phyloP scores from a whole-genome alignment of 2,329 filamentous ascomycete species.

The Boeremia lycopersici region DNA sequence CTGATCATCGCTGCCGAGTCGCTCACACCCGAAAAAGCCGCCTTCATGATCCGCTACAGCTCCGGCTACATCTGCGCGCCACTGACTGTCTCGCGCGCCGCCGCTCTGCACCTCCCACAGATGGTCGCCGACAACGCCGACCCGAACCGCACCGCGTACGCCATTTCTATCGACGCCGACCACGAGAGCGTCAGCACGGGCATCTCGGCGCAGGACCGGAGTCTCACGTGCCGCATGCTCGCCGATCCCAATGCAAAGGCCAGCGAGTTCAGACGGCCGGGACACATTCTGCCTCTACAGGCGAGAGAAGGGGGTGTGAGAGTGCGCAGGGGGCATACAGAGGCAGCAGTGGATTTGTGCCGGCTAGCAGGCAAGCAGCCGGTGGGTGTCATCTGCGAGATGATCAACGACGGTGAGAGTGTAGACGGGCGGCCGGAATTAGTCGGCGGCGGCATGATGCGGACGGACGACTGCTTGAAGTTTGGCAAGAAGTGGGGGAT shows the following conservation, averaged over 20 bases:
- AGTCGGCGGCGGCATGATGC: constrained; percentile 82
- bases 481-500: constrained; percentile 90
- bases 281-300: constrained; percentile 86
- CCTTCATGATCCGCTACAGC: constrained; percentile 91
- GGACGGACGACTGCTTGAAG: constrained; percentile 81
- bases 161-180: constrained; percentile 81
- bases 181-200: constrained; percentile 74
- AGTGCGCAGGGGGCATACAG: constrained; percentile 83
- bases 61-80: constrained; percentile 91
- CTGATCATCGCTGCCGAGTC: constrained; percentile 90
- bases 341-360: constrained; percentile 92
- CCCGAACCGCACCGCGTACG: constrained; percentile 90
- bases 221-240: constrained; percentile 78
- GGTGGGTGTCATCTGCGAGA: constrained; percentile 86
- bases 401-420: constrained; percentile 84
- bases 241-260: constrained; percentile 65
- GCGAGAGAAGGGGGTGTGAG: constrained; percentile 81
- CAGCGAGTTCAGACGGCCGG: constrained; percentile 76
- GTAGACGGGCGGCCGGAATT: constrained; percentile 71
- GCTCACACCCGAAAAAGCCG: constrained; percentile 87
- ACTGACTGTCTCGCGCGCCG: constrained; percentile 71
- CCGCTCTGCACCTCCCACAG: constrained; percentile 77
- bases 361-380: constrained; percentile 73
- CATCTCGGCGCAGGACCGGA: constrained; percentile 87
- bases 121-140: constrained; percentile 84